Evolutionary conservation across 768 basidiomycete species (phyloP), one percentile per base, ranked within the genome.

Genomic region (Nidula microcarpa): DNA sequence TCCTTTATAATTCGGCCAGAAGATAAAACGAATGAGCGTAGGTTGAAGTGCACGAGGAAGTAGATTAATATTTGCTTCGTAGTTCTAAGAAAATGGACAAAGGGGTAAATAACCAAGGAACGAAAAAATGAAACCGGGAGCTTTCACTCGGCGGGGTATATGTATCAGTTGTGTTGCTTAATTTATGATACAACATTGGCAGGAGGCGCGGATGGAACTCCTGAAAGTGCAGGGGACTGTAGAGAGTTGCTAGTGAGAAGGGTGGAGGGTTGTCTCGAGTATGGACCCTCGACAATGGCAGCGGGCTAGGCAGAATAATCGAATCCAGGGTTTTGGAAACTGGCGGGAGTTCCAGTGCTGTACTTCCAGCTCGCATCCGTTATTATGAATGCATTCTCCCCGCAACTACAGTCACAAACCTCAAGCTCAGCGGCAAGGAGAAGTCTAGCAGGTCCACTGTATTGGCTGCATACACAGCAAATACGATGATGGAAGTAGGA

Each of bases 331-430:
- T 11, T 23, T 10, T 14, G 10, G 23, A 46, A 46, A 10, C 23
- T 18, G 13, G 43, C 23, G 23, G 63, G 60, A 7, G 50, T 48
- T 3, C 45, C 53, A 1, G 52, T 56, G 37, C 32, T 64, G 39
- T 53, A 62, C 52, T 66, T 66, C 65, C 65, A 70, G 8, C 52
- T 55, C 2, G 39, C 51, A 49, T 67, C 65, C 10, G 65, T 65
- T 11, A 46, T 18, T 10, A 8, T 10, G 44, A 46, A n/a, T 11
- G 44, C 3, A 61, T 48, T 7, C 58, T 30, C 5, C 46, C 48
- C 6, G 52, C 50, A 16, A 6, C 54, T 55, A 49, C 61, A 67
- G 1, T 54, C 54, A 10, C 63, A 53, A 35, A 62, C 39, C 48
- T 51, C 37, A 17, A 57, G 23, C 23, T 30, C 37, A 54, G 44